A percentile compares a stretch with the other conserved stretches of the same genome.
Conservation (phyloP, 371 early-diverging fungal species). For the Circinella umbellata region DNA sequence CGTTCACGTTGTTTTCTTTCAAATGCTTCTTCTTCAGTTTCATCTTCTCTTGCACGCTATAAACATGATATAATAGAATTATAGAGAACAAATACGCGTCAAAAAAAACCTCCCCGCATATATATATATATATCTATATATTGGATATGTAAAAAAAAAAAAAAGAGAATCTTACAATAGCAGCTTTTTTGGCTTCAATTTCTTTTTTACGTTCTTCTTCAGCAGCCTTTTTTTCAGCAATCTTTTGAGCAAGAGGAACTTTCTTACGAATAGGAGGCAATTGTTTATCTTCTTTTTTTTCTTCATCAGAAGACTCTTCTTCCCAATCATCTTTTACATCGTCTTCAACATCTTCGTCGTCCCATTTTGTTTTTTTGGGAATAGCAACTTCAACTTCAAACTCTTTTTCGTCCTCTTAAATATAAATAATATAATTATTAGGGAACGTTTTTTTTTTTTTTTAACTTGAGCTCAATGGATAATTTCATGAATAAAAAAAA, state of each 20-base stretch:
- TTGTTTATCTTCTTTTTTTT: constrained; percentile 52
- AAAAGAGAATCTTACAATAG: constrained; percentile 47
- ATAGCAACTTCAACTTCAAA: constrained; percentile 35
- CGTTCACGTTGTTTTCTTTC: constrained; percentile 70
- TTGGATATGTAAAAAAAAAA: not conserved
- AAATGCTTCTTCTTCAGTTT: constrained; percentile 71
- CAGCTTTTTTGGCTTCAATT: constrained; percentile 56
- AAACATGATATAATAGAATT: not conserved
- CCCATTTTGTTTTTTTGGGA: constrained; percentile 72
- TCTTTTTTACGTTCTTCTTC: constrained; percentile 69
- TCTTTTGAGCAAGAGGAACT: constrained; percentile 74
- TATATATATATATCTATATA: not conserved
- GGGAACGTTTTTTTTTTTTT: too few species aligned
- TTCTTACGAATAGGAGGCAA: constrained; percentile 69
- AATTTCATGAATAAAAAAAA: too few species aligned
- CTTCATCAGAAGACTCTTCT: constrained; percentile 61
- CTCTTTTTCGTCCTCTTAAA: constrained; percentile 42
- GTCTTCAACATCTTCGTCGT: constrained; percentile 85
- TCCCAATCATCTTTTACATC: constrained; percentile 81
- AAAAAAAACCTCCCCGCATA: too few species aligned
- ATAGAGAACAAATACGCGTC: not conserved
- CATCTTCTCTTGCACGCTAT: constrained; percentile 35
- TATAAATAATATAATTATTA: too few species aligned
- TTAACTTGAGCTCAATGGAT: too few species aligned
- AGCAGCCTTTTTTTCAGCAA: constrained; percentile 78